A percentile compares a stretch with the other conserved stretches of the same genome.
phyloP scores from a whole-genome alignment of 768 basidiomycete genomes.

The Tephrocybe sp. region DNA sequence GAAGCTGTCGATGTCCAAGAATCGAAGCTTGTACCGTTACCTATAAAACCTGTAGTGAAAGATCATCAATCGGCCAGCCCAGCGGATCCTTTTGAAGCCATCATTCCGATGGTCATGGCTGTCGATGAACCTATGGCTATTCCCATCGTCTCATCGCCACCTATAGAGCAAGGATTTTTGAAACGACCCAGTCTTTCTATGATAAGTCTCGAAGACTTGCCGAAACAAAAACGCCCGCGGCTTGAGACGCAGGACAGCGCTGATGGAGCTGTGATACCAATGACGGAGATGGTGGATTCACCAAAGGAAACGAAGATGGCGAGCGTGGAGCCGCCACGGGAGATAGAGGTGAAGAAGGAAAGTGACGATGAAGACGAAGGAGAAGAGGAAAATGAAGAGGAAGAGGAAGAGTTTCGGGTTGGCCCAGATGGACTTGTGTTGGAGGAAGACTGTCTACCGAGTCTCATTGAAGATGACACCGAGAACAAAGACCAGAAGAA shows the following conservation, averaged over 20 bases:
- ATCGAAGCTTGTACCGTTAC: background rate
- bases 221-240: conserved; percentile 14
- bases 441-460: conserved; percentile 41
- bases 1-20: background rate
- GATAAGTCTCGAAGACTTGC: background rate
- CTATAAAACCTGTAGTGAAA: background rate
- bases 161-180: conserved; percentile 4
- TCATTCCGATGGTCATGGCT: conserved; percentile 2
- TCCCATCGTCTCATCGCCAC: background rate
- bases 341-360: background rate
- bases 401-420: conserved; percentile 35
- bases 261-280: background rate
- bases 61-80: background rate
- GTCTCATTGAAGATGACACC: conserved; percentile 39
- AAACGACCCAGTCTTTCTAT: conserved; percentile 12
- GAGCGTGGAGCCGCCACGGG: background rate
- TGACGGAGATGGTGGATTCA: background rate
- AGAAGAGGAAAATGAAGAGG: conserved; percentile 30
- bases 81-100: conserved; percentile 3
- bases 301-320: conserved; percentile 2
- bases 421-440: conserved; percentile 42
- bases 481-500: conserved; percentile 29
- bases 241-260: conserved; percentile 1
- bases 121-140: background rate
- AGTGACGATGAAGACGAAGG: conserved; percentile 1